These are phyloP conservation scores for Zymoseptoria tritici DNA, from an alignment of 2,329 filamentous ascomycete genomes.

Conservation along the genomic window DNA sequence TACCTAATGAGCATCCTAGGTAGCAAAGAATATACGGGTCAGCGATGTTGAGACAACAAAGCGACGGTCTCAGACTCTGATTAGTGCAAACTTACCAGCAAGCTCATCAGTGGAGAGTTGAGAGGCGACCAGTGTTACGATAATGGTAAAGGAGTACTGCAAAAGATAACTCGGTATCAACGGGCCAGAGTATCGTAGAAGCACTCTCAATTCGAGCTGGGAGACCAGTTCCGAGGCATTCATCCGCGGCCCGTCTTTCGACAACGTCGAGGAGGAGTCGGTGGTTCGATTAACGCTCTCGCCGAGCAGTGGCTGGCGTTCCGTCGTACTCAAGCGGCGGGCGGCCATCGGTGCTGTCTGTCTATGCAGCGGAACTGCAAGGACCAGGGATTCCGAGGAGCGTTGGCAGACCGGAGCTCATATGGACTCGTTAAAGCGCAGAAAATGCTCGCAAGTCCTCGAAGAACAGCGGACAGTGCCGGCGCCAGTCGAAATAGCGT, in stretches of 20 bases:
- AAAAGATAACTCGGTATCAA: conserved; percentile 48
- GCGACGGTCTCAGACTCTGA: too few species aligned
- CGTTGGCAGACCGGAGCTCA: not conserved
- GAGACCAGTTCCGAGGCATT: conserved; percentile 21
- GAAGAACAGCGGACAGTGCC: not conserved
- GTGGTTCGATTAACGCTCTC: not conserved
- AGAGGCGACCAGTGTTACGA: conserved; percentile 47
- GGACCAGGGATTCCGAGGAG: not conserved
- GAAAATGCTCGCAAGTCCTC: not conserved
- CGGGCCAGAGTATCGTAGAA: conserved; percentile 41
- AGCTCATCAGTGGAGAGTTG: conserved; percentile 47
- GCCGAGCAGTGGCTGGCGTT: not conserved
- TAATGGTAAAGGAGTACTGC: conserved; percentile 47
- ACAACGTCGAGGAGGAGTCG: not conserved
- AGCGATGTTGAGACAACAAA: too few species aligned
- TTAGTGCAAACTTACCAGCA: conserved; percentile 33
- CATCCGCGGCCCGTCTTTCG: not conserved
- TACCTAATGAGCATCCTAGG: conserved; percentile 37
- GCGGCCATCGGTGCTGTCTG: not conserved
- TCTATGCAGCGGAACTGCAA: not conserved
- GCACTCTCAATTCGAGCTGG: conserved; percentile 17
- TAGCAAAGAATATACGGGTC: too few species aligned
- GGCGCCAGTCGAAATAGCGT: not conserved
- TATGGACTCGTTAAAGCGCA: not conserved
- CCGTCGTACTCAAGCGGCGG: not conserved